Conservation (phyloP, 2,329 filamentous ascomycete genomes). For the Alternaria sp. region DNA sequence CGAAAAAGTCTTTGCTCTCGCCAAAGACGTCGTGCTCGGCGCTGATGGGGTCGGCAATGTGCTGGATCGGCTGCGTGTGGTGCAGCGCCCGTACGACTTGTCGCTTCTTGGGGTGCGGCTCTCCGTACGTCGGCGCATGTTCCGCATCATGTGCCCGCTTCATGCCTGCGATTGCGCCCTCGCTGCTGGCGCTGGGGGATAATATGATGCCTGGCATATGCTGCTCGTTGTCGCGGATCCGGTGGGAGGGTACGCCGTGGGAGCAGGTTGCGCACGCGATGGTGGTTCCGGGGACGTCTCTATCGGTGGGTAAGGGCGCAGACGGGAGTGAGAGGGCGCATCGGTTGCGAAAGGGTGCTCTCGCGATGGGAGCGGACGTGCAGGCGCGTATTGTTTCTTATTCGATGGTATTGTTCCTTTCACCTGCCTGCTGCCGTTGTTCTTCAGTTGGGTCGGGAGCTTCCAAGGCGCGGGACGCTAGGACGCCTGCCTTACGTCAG, state of each 20-base stretch:
- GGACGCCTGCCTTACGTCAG: slow-evolving; percentile 13
- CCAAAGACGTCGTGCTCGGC: slow-evolving; percentile 40
- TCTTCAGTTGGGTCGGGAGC: slow-evolving; percentile 21
- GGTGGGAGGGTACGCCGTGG: slow-evolving; percentile 6
- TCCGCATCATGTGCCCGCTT: slow-evolving; percentile 40
- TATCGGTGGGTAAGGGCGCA: slow-evolving; percentile 15
- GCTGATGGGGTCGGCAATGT: slow-evolving; percentile 42
- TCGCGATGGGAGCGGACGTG: slow-evolving; percentile 10
- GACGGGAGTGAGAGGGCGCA: slow-evolving; percentile 13
- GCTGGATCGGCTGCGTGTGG: slow-evolving; percentile 43
- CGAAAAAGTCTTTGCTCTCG: slow-evolving; percentile 60
- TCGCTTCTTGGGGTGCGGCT: slow-evolving; percentile 42
- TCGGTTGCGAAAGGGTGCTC: slow-evolving; percentile 4
- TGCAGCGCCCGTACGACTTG: slow-evolving; percentile 42
- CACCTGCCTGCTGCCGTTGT: slow-evolving; percentile 15
- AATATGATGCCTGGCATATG: slow-evolving; percentile 44
- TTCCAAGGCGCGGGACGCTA: slow-evolving; percentile 26
- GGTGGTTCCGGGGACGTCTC: not conserved
- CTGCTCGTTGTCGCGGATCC: slow-evolving; percentile 19
- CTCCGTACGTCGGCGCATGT: slow-evolving; percentile 24
- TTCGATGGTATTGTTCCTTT: slow-evolving; percentile 17
- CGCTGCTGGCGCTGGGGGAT: slow-evolving; percentile 38
- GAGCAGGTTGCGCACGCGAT: slow-evolving; percentile 11
- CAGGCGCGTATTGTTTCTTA: slow-evolving; percentile 11
- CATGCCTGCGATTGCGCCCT: slow-evolving; percentile 41